Evolutionary conservation across 768 basidiomycete species (phyloP).

Genomic region (Russula ochroleuca): DNA sequence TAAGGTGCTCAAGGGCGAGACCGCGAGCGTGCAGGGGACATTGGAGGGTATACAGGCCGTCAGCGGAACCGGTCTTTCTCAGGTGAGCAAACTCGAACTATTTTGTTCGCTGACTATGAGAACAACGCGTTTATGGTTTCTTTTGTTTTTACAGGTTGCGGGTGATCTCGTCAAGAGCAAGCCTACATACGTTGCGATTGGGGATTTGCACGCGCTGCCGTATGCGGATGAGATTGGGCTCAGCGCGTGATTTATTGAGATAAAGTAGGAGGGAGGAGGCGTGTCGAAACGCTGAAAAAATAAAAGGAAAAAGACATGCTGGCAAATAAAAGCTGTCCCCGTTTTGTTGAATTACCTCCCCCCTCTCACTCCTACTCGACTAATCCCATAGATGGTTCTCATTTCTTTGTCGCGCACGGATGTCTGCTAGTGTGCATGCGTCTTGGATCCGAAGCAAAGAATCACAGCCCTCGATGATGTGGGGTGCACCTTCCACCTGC

Average conservation of each 20-base stretch:
- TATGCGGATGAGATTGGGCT: slow-evolving; percentile 82
- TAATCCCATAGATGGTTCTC: neutral
- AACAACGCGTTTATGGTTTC: neutral
- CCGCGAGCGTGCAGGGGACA: slow-evolving; percentile 55
- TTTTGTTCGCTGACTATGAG: neutral
- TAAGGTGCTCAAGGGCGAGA: slow-evolving; percentile 61
- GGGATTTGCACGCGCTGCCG: slow-evolving; percentile 71
- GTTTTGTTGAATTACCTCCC: neutral
- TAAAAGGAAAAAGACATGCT: neutral
- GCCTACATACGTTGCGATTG: slow-evolving; percentile 85
- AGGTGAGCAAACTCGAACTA: slow-evolving; percentile 41
- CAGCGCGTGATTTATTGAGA: slow-evolving; percentile 13
- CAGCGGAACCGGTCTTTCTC: slow-evolving; percentile 58
- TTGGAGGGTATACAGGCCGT: slow-evolving; percentile 69
- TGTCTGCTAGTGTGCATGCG: too few relatives aligned
- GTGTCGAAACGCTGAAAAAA: neutral
- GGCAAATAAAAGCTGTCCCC: too few relatives aligned
- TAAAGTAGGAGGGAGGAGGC: neutral
- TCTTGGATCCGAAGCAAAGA: too few relatives aligned
- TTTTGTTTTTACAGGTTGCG: slow-evolving; percentile 50
- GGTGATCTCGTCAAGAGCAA: slow-evolving; percentile 64
- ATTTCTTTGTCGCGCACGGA: neutral
- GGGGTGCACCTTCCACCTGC: too few relatives aligned
- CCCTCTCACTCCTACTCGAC: neutral
- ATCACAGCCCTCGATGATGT: too few relatives aligned